Evolutionary conservation across 352 stramenopile genomes (phyloP).

Genomic region (Globisporangium barbulae): DNA sequence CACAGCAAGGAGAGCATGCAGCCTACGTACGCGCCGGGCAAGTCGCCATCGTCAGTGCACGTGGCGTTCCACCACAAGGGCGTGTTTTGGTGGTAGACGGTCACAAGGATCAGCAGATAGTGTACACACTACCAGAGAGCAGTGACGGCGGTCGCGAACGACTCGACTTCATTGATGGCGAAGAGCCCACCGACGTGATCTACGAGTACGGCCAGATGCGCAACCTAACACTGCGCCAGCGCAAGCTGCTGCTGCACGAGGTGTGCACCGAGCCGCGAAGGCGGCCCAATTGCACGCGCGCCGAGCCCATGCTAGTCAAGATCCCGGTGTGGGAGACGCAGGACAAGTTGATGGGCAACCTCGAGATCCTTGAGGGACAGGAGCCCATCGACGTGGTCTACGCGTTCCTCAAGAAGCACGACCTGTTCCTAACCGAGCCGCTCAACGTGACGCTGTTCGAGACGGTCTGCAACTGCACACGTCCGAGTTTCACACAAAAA

Average conservation of each 20-base stretch:
- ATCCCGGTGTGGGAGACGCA: slow-evolving; percentile 76
- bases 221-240: slow-evolving; percentile 62
- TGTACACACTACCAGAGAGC: slow-evolving; percentile 54
- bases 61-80: too few relatives aligned
- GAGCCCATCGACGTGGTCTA: slow-evolving; percentile 82
- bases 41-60: too few relatives aligned
- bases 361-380: slow-evolving; percentile 75
- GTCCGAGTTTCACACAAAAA: too few relatives aligned
- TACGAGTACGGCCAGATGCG: slow-evolving; percentile 70
- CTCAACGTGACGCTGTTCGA: slow-evolving; percentile 71
- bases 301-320: slow-evolving; percentile 66
- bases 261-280: slow-evolving; percentile 63
- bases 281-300: slow-evolving; percentile 72
- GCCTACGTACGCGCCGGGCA: too few relatives aligned
- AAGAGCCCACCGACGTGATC: slow-evolving; percentile 74
- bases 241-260: slow-evolving; percentile 63
- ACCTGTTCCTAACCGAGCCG: slow-evolving; percentile 76
- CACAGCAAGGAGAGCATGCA: too few relatives aligned
- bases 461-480: slow-evolving; percentile 70
- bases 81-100: too few relatives aligned
- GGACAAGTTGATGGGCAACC: slow-evolving; percentile 64
- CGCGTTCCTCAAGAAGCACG: slow-evolving; percentile 83
- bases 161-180: slow-evolving; percentile 67
- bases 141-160: slow-evolving; percentile 37
- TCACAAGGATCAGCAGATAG: too few relatives aligned